Evolutionary conservation across 1,284 basidiomycete genomes (phyloP).

Genomic region (Cutaneotrichosporon sp.): DNA sequence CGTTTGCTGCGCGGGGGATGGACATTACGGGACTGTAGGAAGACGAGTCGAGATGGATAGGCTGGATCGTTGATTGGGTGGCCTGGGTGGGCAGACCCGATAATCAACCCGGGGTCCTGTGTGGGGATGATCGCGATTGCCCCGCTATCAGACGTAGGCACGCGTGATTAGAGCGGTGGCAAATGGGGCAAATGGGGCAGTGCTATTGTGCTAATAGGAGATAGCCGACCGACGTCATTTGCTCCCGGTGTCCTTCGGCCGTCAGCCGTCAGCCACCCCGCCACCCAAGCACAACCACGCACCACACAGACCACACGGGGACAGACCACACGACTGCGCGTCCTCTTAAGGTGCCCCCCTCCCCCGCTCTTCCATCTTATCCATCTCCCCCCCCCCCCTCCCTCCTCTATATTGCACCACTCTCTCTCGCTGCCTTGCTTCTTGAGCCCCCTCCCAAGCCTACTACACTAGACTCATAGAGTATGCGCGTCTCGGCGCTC

Average conservation of each 20-base stretch:
- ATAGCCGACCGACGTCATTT: slow-evolving; percentile 6
- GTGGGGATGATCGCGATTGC: too few species aligned
- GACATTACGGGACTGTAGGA: slow-evolving; percentile 30
- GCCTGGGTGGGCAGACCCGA: background rate
- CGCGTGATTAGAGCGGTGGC: too few species aligned
- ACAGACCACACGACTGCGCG: background rate
- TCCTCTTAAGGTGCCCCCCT: slow-evolving; percentile 3
- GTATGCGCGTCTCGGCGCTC: slow-evolving; percentile 50
- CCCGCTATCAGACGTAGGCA: too few species aligned
- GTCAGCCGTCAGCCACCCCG: background rate
- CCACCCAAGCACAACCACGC: background rate
- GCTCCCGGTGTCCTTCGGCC: background rate
- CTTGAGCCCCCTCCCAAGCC: too few species aligned
- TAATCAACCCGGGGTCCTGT: background rate
- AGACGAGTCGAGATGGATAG: background rate
- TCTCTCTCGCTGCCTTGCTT: background rate
- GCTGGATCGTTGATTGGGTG: too few species aligned
- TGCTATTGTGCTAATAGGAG: background rate
- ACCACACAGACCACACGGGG: too few species aligned
- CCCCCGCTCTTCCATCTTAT: background rate
- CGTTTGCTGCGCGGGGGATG: slow-evolving; percentile 56
- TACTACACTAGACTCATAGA: background rate
- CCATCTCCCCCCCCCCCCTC: background rate
- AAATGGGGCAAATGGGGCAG: background rate
- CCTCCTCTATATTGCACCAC: background rate